Conservation (phyloP, 768 basidiomycete genomes). For the Rhodocollybia butyracea region DNA sequence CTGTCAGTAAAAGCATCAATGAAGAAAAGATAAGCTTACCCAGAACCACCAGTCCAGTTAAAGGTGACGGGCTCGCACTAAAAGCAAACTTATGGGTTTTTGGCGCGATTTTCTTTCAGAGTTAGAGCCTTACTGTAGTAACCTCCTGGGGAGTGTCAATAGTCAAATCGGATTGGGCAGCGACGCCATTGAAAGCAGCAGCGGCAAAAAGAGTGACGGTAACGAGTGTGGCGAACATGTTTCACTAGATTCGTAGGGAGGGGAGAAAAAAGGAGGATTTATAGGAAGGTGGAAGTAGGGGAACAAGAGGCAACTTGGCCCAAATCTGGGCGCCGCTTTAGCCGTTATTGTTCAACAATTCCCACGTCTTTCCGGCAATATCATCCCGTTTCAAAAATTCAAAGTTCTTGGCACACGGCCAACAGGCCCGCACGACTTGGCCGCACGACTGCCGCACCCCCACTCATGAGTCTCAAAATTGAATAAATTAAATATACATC, state of each 20-base stretch:
- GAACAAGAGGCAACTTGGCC: constrained; percentile 10
- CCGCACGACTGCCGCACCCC: too few relatives aligned
- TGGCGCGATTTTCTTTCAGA: not conserved
- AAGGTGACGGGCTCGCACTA: constrained; percentile 54
- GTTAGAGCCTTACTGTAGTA: constrained; percentile 1
- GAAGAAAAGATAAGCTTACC: too few relatives aligned
- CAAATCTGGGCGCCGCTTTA: constrained; percentile 14
- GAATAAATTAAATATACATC: constrained; percentile 9
- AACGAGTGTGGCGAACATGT: constrained; percentile 81
- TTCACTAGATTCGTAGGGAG: constrained; percentile 21
- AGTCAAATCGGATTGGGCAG: constrained; percentile 46
- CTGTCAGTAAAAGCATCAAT: too few relatives aligned
- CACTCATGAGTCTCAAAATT: not conserved
- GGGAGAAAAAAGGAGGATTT: constrained; percentile 15
- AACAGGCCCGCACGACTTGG: too few relatives aligned
- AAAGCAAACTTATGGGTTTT: constrained; percentile 7
- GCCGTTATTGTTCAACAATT: constrained; percentile 14
- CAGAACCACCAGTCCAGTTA: constrained; percentile 44
- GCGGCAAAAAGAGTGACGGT: constrained; percentile 62
- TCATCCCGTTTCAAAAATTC: too few relatives aligned
- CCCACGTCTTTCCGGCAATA: too few relatives aligned
- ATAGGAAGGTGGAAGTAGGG: constrained; percentile 23
- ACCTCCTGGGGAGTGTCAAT: constrained; percentile 42
- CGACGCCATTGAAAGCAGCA: constrained; percentile 47
- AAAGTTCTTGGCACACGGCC: constrained; percentile 13